Conservation (phyloP, 306 rosid species). For the Cajanus cajan region DNA sequence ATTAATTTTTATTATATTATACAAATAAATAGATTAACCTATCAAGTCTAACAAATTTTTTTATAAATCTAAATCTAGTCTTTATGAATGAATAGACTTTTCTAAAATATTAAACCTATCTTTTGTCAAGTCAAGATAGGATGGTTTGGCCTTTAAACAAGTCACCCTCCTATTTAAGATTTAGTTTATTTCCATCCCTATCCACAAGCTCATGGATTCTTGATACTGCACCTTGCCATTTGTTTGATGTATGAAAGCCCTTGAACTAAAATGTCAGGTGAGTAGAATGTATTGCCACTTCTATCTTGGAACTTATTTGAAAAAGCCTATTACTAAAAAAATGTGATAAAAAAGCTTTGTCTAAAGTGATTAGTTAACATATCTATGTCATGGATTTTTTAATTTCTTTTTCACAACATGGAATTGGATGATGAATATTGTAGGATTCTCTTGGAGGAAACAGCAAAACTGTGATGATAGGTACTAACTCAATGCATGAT, state of each 20-base stretch:
- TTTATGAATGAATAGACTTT: no score
- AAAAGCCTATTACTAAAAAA: not conserved
- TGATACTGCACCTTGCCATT: not conserved
- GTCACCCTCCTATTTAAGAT: no score
- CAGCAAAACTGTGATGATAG: slow-evolving; percentile 98
- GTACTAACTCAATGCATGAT: slow-evolving; percentile 40
- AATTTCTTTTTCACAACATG: slow-evolving; percentile 15
- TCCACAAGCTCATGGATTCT: slow-evolving; percentile 1
- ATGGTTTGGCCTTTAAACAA: no score
- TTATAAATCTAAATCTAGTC: no score
- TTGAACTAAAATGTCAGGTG: not conserved
- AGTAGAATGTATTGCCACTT: not conserved
- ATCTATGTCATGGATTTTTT: not conserved
- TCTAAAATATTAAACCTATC: no score
- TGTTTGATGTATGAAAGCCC: not conserved
- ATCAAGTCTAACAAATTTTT: no score
- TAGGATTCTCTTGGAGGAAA: slow-evolving; percentile 99
- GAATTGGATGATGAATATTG: slow-evolving; percentile 36
- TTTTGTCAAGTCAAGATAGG: no score
- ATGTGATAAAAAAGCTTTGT: not conserved
- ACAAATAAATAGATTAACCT: no score
- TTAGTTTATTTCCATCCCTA: no score
- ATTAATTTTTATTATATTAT: no score
- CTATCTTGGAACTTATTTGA: not conserved
- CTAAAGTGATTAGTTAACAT: not conserved